These are phyloP conservation scores for Chlorella variabilis DNA, from an alignment of 163 green algal genomes.

Conservation along the genomic window DNA sequence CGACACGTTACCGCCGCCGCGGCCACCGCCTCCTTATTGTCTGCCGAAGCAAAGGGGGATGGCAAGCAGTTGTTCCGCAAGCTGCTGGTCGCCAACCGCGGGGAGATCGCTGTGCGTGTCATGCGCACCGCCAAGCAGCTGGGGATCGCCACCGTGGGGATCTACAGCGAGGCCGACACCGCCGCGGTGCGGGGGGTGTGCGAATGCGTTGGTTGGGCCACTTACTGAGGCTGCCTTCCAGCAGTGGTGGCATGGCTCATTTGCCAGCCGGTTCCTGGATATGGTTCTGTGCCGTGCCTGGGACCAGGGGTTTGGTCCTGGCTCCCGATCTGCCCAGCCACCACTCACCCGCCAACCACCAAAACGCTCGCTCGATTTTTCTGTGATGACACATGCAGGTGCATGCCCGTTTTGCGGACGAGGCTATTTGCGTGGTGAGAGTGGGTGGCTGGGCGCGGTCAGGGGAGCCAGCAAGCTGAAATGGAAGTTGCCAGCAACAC, in stretches of 20 bases:
- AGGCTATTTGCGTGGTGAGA: constrained; percentile 77
- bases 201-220: too few relatives aligned
- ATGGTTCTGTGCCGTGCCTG: too few relatives aligned
- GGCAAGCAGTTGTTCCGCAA: constrained; percentile 79
- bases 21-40: neutral
- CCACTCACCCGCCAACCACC: too few relatives aligned
- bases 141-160: constrained; percentile 85
- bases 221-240: constrained; percentile 50
- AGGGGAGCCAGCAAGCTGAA: too few relatives aligned
- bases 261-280: too few relatives aligned
- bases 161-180: constrained; percentile 82
- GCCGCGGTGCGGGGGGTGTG: constrained; percentile 38
- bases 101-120: constrained; percentile 92
- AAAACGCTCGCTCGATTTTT: too few relatives aligned
- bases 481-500: too few relatives aligned
- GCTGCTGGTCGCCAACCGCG: constrained; percentile 83
- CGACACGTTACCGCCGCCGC: neutral
- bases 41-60: neutral
- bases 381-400: constrained; percentile 63
- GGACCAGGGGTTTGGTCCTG: too few relatives aligned
- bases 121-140: constrained; percentile 80
- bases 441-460: neutral
- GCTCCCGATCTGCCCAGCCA: too few relatives aligned
- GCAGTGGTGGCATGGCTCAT: too few relatives aligned
- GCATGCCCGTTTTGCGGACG: constrained; percentile 73